Evolutionary conservation across 345 rosid species (phyloP), one percentile per base, ranked within the genome.

Genomic region (Eucalyptus guilfoylei): DNA sequence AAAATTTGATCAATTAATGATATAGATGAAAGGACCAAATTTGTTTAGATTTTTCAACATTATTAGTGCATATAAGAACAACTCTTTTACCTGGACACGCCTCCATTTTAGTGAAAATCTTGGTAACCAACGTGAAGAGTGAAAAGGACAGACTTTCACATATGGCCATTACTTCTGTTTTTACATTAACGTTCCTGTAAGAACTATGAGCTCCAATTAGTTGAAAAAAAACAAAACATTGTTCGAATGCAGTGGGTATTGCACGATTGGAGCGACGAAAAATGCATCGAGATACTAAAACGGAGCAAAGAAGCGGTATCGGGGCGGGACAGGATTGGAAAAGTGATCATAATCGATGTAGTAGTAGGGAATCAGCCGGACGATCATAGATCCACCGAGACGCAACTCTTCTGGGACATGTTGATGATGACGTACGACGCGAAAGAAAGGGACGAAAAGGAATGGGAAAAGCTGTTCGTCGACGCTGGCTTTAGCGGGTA

Each of bases 381-480:
- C 11, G 50, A 89, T 9, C 14, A 86, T 12, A 9, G 55, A 40
- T 40, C 54, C 5, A 47, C 13, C 8, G 89, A 91, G 42, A 90
- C 91, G 2, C 91, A 69, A 28, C 80, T 90, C 49, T 83, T 90
- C 10, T 87, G 85, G n/a, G 94, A 91, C 60, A 26, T 93, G 81
- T 1, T 24, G 16, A 89, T 90, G 92, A 81, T 91, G 93, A 0
- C 3, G 7, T 10, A 58, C 4, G n/a, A n/a, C 11, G 94, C 91
- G 8, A 80, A 28, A 19, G 92, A 91, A 60, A 90, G 93, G 34
- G 86, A 8, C 6, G 91, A 92, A 17, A n/a, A 91, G 34, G 92
- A 93, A 13, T 92, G 91, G 93, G 90, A 89, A 23, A 88, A 90
- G 19, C 88, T 93, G 42, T 91, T 93, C 55, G 40, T 40, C 17